Evolutionary conservation across 2,329 filamentous ascomycete genomes (phyloP).

Genomic region (Aspergillus pseudoglaucus): DNA sequence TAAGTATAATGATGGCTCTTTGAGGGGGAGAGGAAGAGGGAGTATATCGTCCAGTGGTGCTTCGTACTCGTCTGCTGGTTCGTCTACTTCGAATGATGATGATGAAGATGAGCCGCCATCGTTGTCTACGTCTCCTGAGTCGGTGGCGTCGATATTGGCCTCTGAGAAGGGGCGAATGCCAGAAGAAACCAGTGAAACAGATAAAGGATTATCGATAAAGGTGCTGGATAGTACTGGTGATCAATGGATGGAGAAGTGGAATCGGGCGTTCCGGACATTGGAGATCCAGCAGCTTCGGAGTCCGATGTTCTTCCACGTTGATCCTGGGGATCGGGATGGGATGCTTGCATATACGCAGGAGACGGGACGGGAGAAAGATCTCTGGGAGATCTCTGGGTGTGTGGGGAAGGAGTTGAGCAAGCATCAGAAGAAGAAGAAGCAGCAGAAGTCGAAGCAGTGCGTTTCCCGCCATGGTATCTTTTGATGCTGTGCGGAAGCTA

Average conservation of each 20-base stretch:
- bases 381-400: conserved; percentile 65
- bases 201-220: conserved; percentile 22
- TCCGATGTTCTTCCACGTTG: conserved; percentile 77
- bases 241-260: conserved; percentile 66
- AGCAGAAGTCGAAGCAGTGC: conserved; percentile 46
- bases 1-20: too few relatives aligned
- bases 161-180: background rate
- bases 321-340: conserved; percentile 68
- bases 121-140: background rate
- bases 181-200: background rate
- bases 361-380: conserved; percentile 53
- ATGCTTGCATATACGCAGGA: conserved; percentile 63
- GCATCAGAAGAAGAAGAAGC: conserved; percentile 66
- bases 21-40: background rate
- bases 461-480: background rate
- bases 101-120: background rate
- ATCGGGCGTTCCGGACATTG: conserved; percentile 60
- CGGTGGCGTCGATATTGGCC: background rate
- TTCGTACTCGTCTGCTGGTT: background rate
- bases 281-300: conserved; percentile 67
- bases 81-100: background rate
- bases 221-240: conserved; percentile 61
- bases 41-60: background rate
- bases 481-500: conserved; percentile 6
- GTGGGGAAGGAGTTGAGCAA: conserved; percentile 77